Conservation (phyloP, 768 basidiomycete species). For the Rhizopogon rudus region DNA sequence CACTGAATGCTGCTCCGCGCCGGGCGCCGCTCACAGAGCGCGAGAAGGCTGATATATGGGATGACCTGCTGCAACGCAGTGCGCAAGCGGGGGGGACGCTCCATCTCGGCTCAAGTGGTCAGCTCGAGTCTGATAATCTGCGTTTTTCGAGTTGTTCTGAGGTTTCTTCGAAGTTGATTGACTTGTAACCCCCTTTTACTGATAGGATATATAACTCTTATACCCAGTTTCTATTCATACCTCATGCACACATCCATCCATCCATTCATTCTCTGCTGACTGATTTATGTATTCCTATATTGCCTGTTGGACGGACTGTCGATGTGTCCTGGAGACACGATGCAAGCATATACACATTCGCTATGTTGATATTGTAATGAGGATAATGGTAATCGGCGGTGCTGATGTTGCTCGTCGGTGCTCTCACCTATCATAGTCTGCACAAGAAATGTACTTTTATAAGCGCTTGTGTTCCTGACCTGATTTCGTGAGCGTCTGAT, state of each 20-base stretch:
- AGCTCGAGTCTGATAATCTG: slow-evolving; percentile 39
- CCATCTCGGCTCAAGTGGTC: slow-evolving; percentile 41
- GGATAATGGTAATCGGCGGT: slow-evolving; percentile 5
- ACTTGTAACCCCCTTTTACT: not conserved
- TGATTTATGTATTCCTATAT: not conserved
- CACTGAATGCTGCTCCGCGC: slow-evolving; percentile 30
- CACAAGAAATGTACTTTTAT: not conserved
- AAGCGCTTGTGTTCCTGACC: not conserved
- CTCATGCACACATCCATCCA: no score
- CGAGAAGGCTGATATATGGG: slow-evolving; percentile 72
- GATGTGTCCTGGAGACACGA: not conserved
- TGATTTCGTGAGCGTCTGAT: slow-evolving; percentile 6
- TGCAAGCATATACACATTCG: slow-evolving; percentile 2
- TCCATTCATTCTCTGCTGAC: not conserved
- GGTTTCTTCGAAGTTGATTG: not conserved
- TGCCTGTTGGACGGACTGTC: not conserved
- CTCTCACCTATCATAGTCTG: not conserved
- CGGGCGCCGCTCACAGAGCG: slow-evolving; percentile 48
- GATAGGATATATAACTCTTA: not conserved
- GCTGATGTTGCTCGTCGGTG: not conserved
- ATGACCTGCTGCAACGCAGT: slow-evolving; percentile 61
- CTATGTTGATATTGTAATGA: slow-evolving; percentile 7
- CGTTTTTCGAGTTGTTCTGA: slow-evolving; percentile 32
- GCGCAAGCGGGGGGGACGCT: slow-evolving; percentile 71
- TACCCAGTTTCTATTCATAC: no score